Evolutionary conservation across 805 yeast genomes (phyloP), one percentile per base, ranked within the genome.

Genomic region (Candida silvatica): DNA sequence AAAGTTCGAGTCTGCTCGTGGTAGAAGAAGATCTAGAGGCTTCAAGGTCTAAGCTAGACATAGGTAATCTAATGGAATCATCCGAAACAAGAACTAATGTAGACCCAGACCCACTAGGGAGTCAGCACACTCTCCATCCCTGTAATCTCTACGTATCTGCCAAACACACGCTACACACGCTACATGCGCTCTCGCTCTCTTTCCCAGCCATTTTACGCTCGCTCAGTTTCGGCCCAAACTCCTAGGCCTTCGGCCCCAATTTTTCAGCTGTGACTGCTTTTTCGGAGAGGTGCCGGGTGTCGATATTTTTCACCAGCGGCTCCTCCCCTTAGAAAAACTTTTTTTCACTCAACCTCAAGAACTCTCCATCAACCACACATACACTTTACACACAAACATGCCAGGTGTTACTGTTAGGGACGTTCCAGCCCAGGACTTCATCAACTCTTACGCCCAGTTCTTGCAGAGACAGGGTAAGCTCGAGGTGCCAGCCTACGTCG

Each of bases 1-100:
- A 82, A 92, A 92, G 77, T 92, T 92, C 81, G 98, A 92, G 81
- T 87, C 92, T 74, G 99, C 97, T 62, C 92, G 99, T 85, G 99
- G 99, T 81, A 94, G 82, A 73, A 80, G 99, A 77, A 81, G 77
- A 69, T 88, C 97, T 56, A 87, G 94, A 81, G 99, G 95, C 77
- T 92, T 92, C 98, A 92, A 92, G 84, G 99, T 92, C 74, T 92
- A 90, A 86, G 54, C 47, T 44, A 39, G 38, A 41, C 17, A 28
- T 17, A 28, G 14, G 11, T 23, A 23, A n/a, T n/a, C n/a, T n/a
- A n/a, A n/a, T n/a, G 17, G n/a, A 29, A 27, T 27, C 30, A 27
- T 9, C 17, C 11, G 17, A 20, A n/a, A 20, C 6, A 22, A 11
- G 28, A 23, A n/a, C 17, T 15, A n/a, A 14, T 40, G 37, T 40